Percentiles rank a stretch among this genome's conserved stretches.
Conservation (phyloP, 1,284 basidiomycete genomes). For the Apiotrichum siamense region DNA sequence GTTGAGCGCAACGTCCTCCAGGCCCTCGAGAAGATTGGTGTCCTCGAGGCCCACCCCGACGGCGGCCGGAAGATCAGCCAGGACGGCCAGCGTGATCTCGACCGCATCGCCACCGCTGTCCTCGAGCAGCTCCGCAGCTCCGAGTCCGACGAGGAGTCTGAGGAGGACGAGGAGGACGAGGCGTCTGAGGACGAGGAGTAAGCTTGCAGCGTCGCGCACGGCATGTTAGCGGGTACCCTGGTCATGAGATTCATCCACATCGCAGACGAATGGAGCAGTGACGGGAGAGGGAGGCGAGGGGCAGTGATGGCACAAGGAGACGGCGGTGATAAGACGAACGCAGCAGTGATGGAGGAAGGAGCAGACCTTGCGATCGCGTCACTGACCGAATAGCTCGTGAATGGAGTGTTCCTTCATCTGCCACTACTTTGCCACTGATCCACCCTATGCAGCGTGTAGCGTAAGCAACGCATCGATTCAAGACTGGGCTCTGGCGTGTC, state of each 20-base stretch:
- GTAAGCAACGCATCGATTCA: too few relatives aligned
- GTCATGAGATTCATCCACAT: slow-evolving; percentile 24
- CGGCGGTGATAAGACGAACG: too few relatives aligned
- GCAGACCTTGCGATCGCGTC: too few relatives aligned
- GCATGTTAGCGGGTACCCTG: slow-evolving; percentile 16
- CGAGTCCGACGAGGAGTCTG: slow-evolving; percentile 72
- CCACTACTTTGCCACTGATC: too few relatives aligned
- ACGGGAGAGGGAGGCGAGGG: too few relatives aligned
- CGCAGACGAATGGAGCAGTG: not conserved
- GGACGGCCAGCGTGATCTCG: slow-evolving; percentile 91
- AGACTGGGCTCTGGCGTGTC: too few relatives aligned
- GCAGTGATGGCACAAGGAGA: too few relatives aligned
- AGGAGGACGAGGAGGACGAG: slow-evolving; percentile 72
- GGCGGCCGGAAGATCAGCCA: slow-evolving; percentile 94
- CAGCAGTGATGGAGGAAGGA: not conserved
- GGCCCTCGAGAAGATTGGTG: slow-evolving; percentile 97
- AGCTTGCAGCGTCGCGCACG: slow-evolving; percentile 4
- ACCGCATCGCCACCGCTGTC: slow-evolving; percentile 92
- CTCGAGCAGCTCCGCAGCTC: too few relatives aligned
- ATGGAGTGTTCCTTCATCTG: too few relatives aligned
- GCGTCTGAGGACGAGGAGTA: slow-evolving; percentile 51
- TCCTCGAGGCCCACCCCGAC: slow-evolving; percentile 87
- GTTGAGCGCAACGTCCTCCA: slow-evolving; percentile 91
- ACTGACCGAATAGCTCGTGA: too few relatives aligned
- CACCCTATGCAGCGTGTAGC: too few relatives aligned